Conservation (phyloP, 257 asterid genomes). For the Vinca minor region DNA sequence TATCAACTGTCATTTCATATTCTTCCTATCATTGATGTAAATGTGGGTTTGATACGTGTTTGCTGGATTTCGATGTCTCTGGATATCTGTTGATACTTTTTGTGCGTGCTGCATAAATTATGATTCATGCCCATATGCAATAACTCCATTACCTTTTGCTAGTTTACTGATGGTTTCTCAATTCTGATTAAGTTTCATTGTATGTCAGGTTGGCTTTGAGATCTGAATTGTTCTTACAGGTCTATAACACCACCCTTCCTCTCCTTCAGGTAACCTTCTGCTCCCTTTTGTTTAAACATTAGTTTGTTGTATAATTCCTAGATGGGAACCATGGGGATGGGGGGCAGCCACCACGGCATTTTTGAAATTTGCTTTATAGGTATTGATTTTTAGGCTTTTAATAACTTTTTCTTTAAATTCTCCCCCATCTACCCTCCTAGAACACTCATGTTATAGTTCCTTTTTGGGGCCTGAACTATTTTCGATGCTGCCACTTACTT, state of each 20-base stretch:
- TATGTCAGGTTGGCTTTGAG: constrained; percentile 55
- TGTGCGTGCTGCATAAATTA: background rate
- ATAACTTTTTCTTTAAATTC: background rate
- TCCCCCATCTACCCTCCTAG: too few relatives aligned
- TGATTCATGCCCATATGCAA: background rate
- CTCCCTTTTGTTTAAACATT: constrained; percentile 4
- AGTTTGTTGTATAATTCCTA: background rate
- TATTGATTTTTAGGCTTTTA: background rate
- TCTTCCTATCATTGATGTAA: background rate
- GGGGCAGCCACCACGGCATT: too few relatives aligned
- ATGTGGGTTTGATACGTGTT: background rate
- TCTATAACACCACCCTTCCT: constrained; percentile 49
- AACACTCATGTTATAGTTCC: too few relatives aligned
- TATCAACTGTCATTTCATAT: background rate
- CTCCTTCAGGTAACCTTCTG: constrained; percentile 62
- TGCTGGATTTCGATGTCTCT: background rate
- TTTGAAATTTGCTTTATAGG: background rate
- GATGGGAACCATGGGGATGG: too few relatives aligned
- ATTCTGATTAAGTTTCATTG: constrained; percentile 11
- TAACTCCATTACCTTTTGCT: background rate
- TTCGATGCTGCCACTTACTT: background rate
- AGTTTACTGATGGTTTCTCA: background rate
- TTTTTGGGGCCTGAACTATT: background rate
- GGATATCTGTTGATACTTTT: constrained; percentile 1
- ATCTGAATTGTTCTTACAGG: constrained; percentile 45